Evolutionary conservation across 2,329 filamentous ascomycete genomes (phyloP), one percentile per base, ranked within the genome.

Genomic region (Gremmenia infestans): DNA sequence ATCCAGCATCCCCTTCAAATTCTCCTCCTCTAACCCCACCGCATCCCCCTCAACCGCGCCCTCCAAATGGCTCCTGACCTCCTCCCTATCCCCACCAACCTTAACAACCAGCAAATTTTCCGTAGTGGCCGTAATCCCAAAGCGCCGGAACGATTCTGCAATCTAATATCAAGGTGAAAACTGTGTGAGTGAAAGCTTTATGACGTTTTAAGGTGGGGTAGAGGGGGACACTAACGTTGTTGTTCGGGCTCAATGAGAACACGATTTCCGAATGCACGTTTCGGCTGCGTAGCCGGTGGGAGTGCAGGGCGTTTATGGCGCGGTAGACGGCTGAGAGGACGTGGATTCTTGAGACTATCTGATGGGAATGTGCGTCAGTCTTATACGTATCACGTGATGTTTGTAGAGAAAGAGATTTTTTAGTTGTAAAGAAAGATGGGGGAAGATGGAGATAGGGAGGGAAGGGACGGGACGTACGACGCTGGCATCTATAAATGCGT

Each of bases 401-500:
- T 1, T 32, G 4, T 32, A 32, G 0, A 32, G 9, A 32, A 2
- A 32, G 28, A 32, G 8, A 3, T 32, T 32, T 32, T 3, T 8
- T 32, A 2, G 8, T 32, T 11, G 28, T 4, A 2, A 28, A 8
- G 9, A 9, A 11, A 11, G 28, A 1, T 5, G 25, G 25, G 25
- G 25, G 6, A 22, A 22, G 22, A 22, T 22, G 37, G 15, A 51
- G 40, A 32, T 4, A 42, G 23, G 6, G 12, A 43, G 43, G 2
- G 22, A 17, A 42, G 49, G 28, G 32, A n/a, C n/a, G 23, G 37
- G 11, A 73, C 79, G 59, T 78, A 92, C 87, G 71, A 89, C 82
- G 47, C 82, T 84, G 19, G 91, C 91, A 73, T 99, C 93, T 48
- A 99, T 81, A 63, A 99, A 88, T 36, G 92, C 91, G 77, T 97